phyloP scores from a whole-genome alignment of 129 eudicot species.

The Helianthus tuberosus region DNA sequence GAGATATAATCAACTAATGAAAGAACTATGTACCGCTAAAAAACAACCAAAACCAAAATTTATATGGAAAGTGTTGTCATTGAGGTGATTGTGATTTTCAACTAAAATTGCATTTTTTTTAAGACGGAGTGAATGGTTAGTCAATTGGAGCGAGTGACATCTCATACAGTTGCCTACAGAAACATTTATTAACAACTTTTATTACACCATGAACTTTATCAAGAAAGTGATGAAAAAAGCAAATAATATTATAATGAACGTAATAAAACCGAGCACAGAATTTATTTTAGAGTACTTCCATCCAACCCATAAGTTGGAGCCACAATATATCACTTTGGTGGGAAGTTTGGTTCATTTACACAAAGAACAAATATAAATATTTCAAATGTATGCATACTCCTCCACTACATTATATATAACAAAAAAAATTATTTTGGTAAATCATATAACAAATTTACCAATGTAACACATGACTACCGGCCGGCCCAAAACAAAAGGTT shows the following conservation, averaged over 20 bases:
- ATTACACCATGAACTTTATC: conserved; percentile 17
- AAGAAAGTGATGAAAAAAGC: conserved; percentile 1
- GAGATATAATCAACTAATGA: background rate
- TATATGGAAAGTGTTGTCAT: conserved; percentile 6
- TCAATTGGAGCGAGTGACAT: conserved; percentile 20
- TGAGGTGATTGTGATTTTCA: background rate
- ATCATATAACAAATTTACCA: too few relatives aligned
- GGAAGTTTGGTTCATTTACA: background rate
- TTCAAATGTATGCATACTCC: too few relatives aligned
- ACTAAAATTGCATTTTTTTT: background rate
- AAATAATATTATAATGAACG: background rate
- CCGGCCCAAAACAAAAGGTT: too few relatives aligned
- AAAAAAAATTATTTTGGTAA: too few relatives aligned
- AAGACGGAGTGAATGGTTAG: background rate
- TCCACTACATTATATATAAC: too few relatives aligned
- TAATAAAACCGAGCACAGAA: background rate
- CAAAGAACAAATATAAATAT: too few relatives aligned
- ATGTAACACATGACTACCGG: too few relatives aligned
- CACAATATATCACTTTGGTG: conserved; percentile 15
- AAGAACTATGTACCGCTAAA: background rate
- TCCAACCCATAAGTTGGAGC: conserved; percentile 25
- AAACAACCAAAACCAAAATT: background rate
- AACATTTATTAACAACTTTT: conserved; percentile 2
- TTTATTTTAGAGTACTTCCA: conserved; percentile 1
- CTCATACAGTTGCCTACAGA: conserved; percentile 18